Base-by-base conservation (phyloP, 768 basidiomycete genomes). In the Hypsizygus marmoreus region DNA sequence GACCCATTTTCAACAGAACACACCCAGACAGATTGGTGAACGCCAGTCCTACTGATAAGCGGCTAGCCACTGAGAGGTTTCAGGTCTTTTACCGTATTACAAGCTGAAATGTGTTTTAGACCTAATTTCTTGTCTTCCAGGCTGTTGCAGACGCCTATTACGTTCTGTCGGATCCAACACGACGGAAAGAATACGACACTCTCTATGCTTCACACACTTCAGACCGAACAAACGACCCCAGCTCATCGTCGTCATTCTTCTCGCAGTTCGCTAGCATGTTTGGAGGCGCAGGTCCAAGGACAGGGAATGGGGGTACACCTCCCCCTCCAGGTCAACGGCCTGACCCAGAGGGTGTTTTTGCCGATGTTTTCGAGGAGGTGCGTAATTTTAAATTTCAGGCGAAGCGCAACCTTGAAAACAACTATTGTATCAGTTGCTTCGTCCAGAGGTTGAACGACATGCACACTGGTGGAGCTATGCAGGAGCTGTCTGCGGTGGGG, bases 121-220 rank as follows among this genome's bases (percentile, higher is more conserved):
- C 51, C 24, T 51, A 29, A 13, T 24, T 29, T 12, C 22, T 38
- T n/a, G 38, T 22, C 4, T 31, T 22, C 1, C 60, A 88, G 87
- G 82, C 87, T 6, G 84, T 97, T 51, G 92, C 94, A 42, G 94
- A 97, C 65, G 93, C 93, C 13, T 95, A 95, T 69, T 97, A 91
- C 62, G 88, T 95, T 20, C 80, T 97, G 28, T 92, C 90, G 2
- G 91, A 97, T 65, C 66, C 83, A 4, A 73, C 75, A 32, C 75
- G 88, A 46, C 79, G 86, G 47, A 73, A 65, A 57, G 88, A 91
- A 65, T 91, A 91, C 53, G 90, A 91, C 53, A 53, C 53, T 0
- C 66, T 91, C 0, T 86, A 86, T 59, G 65, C 70, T n/a, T 75
- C 81, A 6, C 79, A 78, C 40, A 51, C 75, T 34, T 54, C 71